These are phyloP conservation scores for Pilatotrama ljubarskyi DNA, from an alignment of 768 basidiomycete species.

Conservation along the genomic window DNA sequence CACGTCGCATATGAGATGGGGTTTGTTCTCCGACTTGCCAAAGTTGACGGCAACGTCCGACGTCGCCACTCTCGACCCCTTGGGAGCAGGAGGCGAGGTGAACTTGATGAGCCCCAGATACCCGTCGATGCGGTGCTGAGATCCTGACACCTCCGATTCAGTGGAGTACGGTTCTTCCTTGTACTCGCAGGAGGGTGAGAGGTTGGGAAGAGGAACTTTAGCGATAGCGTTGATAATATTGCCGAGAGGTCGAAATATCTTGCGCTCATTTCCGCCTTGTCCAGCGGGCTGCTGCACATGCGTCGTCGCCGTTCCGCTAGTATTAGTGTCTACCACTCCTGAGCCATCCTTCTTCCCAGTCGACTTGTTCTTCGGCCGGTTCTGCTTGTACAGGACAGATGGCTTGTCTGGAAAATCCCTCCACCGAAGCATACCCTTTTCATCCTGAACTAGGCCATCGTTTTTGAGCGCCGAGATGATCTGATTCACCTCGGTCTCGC, in stretches of 20 bases:
- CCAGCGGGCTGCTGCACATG: neutral
- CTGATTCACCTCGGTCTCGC: neutral
- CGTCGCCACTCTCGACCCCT: neutral
- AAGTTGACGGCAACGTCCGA: neutral
- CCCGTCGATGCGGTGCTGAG: slow-evolving; percentile 1
- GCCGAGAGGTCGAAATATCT: neutral
- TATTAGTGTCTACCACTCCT: too few species aligned
- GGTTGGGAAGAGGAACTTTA: neutral
- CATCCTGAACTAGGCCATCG: neutral
- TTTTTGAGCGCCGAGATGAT: neutral
- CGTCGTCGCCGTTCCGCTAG: neutral
- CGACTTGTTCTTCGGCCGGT: neutral
- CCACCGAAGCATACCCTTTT: neutral
- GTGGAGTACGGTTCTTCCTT: neutral
- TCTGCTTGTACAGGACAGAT: neutral
- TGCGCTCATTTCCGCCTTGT: neutral
- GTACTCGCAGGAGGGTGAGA: neutral
- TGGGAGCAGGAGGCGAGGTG: neutral
- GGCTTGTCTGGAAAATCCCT: slow-evolving; percentile 1
- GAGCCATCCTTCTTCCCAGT: neutral
- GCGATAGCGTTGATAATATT: slow-evolving; percentile 1
- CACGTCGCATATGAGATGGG: neutral
- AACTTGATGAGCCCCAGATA: neutral
- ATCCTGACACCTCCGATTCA: neutral
- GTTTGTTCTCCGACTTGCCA: neutral